Evolutionary conservation across 2,329 filamentous ascomycete genomes (phyloP).

Genomic region (Raffaelea albimanens): DNA sequence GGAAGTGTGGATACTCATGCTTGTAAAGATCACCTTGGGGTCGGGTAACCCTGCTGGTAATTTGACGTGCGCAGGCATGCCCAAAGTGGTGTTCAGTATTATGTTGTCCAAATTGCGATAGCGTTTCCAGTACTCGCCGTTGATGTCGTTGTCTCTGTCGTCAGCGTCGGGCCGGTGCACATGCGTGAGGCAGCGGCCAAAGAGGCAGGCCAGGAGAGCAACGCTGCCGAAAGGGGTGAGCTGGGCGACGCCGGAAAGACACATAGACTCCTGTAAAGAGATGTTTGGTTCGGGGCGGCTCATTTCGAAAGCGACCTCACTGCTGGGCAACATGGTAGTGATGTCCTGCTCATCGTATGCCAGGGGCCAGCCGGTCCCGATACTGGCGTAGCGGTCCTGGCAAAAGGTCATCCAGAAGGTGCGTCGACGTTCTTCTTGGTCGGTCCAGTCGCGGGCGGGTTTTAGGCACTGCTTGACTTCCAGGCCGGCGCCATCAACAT

Average conservation of each 20-base stretch:
- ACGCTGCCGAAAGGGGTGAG: conserved; percentile 73
- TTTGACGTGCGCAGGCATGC: conserved; percentile 71
- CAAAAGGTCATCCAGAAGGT: conserved; percentile 96
- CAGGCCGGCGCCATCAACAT: conserved; percentile 69
- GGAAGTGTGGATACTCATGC: conserved; percentile 95
- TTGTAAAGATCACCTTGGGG: conserved; percentile 83
- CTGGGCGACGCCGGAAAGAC: conserved; percentile 59
- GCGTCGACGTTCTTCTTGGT: conserved; percentile 79
- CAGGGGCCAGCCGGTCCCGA: conserved; percentile 97
- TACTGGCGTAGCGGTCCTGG: conserved; percentile 84
- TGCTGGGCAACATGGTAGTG: conserved; percentile 71
- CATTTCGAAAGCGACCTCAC: conserved; percentile 76
- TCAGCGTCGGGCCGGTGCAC: conserved; percentile 77
- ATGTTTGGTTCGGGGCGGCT: conserved; percentile 65
- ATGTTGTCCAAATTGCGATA: conserved; percentile 86
- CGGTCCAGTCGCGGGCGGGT: conserved; percentile 85
- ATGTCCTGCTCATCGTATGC: conserved; percentile 86
- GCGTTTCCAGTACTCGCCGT: conserved; percentile 91
- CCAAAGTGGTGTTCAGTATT: conserved; percentile 75
- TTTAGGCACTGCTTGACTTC: conserved; percentile 91
- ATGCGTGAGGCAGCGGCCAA: conserved; percentile 84
- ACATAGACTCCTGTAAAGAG: conserved; percentile 60
- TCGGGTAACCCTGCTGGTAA: conserved; percentile 66
- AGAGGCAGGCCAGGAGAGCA: conserved; percentile 76
- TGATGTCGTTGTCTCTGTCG: conserved; percentile 77